Evolutionary conservation across 257 asterid species (phyloP).

Genomic region (Misopates orontium): DNA sequence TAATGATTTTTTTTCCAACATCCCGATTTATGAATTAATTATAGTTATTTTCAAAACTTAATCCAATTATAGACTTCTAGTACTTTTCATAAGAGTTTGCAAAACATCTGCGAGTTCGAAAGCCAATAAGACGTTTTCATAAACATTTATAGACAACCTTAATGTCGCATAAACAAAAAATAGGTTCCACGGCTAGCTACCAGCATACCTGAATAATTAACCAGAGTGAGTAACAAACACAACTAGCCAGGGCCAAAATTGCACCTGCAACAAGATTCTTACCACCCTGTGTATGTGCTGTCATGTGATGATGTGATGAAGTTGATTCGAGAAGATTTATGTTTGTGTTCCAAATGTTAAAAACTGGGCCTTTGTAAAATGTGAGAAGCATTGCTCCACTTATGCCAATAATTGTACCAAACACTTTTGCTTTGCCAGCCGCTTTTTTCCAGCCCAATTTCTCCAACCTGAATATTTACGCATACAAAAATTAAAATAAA

Average conservation of each 20-base stretch:
- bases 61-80: too few relatives aligned
- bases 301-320: conserved; percentile 22
- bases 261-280: conserved; percentile 43
- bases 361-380: conserved; percentile 62
- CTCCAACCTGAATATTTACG: conserved; percentile 49
- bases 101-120: too few relatives aligned
- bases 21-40: too few relatives aligned
- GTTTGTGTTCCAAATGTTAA: conserved; percentile 45
- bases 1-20: too few relatives aligned
- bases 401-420: conserved; percentile 59
- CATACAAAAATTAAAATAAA: not conserved
- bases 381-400: conserved; percentile 84
- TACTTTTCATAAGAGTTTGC: too few relatives aligned
- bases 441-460: conserved; percentile 48
- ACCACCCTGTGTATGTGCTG: not conserved
- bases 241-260: conserved; percentile 43
- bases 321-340: conserved; percentile 46
- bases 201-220: conserved; percentile 58
- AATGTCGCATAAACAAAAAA: too few relatives aligned
- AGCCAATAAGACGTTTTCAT: too few relatives aligned
- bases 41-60: too few relatives aligned
- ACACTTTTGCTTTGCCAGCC: conserved; percentile 67
- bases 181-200: too few relatives aligned
- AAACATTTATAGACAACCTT: too few relatives aligned
- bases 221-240: conserved; percentile 55